Percentiles rank a stretch among this genome's conserved stretches.
Evolutionary conservation across 768 basidiomycete species (phyloP).

Genomic region (Suillus subaureus): DNA sequence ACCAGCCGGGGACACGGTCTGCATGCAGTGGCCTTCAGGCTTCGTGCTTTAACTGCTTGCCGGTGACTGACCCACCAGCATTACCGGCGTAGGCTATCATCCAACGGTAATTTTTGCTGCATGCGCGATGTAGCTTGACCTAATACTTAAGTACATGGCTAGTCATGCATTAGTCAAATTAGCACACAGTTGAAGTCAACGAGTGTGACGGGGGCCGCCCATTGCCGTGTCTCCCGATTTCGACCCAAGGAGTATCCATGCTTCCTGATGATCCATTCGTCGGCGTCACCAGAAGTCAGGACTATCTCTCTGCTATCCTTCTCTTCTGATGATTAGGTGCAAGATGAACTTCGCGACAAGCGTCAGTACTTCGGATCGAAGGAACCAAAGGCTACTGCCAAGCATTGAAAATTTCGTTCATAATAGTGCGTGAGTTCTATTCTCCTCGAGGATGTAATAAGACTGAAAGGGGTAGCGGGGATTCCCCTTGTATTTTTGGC

Average conservation of each 20-base stretch:
- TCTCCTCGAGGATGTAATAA: neutral
- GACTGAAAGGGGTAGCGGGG: constrained; percentile 3
- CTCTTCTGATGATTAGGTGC: neutral
- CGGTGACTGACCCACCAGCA: neutral
- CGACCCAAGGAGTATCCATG: neutral
- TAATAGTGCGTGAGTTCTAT: neutral
- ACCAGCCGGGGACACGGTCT: neutral
- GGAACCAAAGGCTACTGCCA: neutral
- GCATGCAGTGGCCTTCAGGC: neutral
- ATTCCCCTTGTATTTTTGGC: neutral
- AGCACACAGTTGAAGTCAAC: neutral
- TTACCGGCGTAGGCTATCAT: neutral
- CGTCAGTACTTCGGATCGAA: neutral
- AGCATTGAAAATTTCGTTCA: neutral
- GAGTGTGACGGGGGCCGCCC: neutral
- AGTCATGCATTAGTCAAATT: constrained; percentile 3
- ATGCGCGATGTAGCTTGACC: neutral
- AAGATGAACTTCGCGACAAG: neutral
- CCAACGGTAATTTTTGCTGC: neutral
- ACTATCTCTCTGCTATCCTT: neutral
- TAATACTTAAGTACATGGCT: neutral
- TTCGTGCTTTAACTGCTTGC: neutral
- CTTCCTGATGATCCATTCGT: neutral
- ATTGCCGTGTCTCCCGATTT: neutral
- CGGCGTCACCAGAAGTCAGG: neutral